Evolutionary conservation across 2,329 filamentous ascomycete genomes (phyloP), one percentile per base, ranked within the genome.

Genomic region (Aspergillus sp.): DNA sequence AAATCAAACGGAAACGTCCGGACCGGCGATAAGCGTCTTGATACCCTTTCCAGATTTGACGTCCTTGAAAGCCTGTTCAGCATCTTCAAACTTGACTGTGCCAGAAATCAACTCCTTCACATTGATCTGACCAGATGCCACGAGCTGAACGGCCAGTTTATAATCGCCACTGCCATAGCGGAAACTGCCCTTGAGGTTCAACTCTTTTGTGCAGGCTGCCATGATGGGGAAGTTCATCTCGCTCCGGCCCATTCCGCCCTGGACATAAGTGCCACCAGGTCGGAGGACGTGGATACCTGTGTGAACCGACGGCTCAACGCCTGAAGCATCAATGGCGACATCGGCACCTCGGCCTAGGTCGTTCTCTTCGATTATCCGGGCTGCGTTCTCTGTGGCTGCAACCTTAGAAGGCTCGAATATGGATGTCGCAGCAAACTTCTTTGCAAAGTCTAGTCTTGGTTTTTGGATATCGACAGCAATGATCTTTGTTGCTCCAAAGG

Each of bases 181-280:
- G 84, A 98, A 98, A 65, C 89, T 93, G 23, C 94, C 94, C 74
- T 90, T 91, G 51, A 91, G 85, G 11, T 89, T 96, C 55, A 97
- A 83, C 82, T 98, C 94, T 81, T 97, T 97, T 54, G 89, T 84
- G 76, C 93, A 96, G 73, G 96, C 83, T 5, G 91, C 90, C 86
- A 94, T 91, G 75, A 98, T 96, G 55, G 94, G 94, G 82, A 97
- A 97, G 8, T 80, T 91, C 76, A 97, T 93, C 72, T 97, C 91
- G 45, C 87, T 78, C 74, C 90, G 91, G 72, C 94, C 94, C 92
- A 97, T 96, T 59, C 93, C 93, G 62, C 89, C 92, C 80, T 96
- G 92, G 8, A 96, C 89, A 71, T 92, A 94, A 17, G 85, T 89
- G 34, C 91, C 91, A 59, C 91, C 91, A 51, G 83, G 82, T 65